Percentiles rank a stretch among this genome's conserved stretches.
Evolutionary conservation across 306 rosid species (phyloP).

Genomic region (Cucumis melo): DNA sequence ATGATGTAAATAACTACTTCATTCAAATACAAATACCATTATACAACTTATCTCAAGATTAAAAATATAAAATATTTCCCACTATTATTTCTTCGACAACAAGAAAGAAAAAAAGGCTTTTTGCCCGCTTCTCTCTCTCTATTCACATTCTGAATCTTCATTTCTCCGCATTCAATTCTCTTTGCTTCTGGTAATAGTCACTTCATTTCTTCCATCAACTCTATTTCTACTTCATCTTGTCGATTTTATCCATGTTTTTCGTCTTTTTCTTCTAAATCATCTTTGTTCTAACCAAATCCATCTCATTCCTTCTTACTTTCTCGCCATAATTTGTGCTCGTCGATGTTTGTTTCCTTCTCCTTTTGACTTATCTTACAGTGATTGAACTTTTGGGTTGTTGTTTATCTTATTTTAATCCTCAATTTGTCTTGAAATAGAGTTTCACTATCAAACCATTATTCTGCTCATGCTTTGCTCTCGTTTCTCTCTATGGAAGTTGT

Average conservation of each 20-base stretch:
- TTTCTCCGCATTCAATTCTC: background rate
- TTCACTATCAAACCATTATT: background rate
- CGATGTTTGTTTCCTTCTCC: background rate
- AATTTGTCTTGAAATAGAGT: background rate
- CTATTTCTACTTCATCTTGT: background rate
- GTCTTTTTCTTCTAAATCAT: background rate
- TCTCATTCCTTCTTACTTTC: background rate
- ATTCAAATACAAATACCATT: too few relatives aligned
- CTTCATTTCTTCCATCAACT: background rate
- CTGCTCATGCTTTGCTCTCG: background rate
- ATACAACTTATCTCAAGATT: too few relatives aligned
- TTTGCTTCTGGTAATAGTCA: background rate
- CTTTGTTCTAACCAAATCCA: background rate
- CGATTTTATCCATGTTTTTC: background rate
- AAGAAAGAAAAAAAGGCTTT: background rate
- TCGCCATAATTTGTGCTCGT: background rate
- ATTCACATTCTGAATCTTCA: background rate
- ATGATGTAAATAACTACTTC: background rate
- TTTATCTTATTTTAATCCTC: background rate
- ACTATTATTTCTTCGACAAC: background rate
- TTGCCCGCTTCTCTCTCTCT: background rate
- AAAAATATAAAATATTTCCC: too few relatives aligned
- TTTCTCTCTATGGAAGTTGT: background rate
- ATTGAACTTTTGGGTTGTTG: background rate
- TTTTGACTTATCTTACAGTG: background rate